These are phyloP conservation scores for Cicer judaicum DNA, from an alignment of 306 rosid species.

Conservation along the genomic window DNA sequence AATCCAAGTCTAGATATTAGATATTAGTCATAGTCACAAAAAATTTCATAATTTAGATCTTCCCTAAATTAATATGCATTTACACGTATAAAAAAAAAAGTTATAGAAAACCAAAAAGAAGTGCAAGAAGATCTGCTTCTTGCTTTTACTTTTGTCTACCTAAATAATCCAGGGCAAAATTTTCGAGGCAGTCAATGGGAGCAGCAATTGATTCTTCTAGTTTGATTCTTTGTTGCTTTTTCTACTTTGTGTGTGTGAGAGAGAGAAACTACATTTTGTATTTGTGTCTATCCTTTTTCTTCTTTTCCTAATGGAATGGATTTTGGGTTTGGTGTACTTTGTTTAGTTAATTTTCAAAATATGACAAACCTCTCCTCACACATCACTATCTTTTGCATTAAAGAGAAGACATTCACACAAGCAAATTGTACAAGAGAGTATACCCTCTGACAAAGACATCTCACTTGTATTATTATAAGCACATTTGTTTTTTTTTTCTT, in stretches of 20 bases:
- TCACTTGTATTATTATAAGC: slow-evolving; percentile 19
- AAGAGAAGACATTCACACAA: slow-evolving; percentile 32
- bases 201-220: slow-evolving; percentile 40
- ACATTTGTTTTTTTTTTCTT: not conserved
- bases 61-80: not conserved
- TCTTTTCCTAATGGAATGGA: slow-evolving; percentile 39
- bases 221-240: slow-evolving; percentile 54
- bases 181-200: slow-evolving; percentile 82
- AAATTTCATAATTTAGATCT: not conserved
- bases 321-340: slow-evolving; percentile 51
- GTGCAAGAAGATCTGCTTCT: slow-evolving; percentile 61
- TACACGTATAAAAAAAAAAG: not conserved
- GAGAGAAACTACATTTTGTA: slow-evolving; percentile 38
- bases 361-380: slow-evolving; percentile 62
- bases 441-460: slow-evolving; percentile 52
- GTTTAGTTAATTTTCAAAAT: slow-evolving; percentile 50
- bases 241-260: slow-evolving; percentile 47
- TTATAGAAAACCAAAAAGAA: slow-evolving; percentile 50
- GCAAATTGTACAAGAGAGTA: slow-evolving; percentile 37
- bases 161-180: slow-evolving; percentile 44
- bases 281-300: slow-evolving; percentile 31
- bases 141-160: slow-evolving; percentile 71
- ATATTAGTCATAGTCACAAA: slow-evolving; percentile 10
- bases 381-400: slow-evolving; percentile 64
- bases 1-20: too few relatives aligned